phyloP scores from a whole-genome alignment of 805 yeast species.

The Barnettozyma californica region DNA sequence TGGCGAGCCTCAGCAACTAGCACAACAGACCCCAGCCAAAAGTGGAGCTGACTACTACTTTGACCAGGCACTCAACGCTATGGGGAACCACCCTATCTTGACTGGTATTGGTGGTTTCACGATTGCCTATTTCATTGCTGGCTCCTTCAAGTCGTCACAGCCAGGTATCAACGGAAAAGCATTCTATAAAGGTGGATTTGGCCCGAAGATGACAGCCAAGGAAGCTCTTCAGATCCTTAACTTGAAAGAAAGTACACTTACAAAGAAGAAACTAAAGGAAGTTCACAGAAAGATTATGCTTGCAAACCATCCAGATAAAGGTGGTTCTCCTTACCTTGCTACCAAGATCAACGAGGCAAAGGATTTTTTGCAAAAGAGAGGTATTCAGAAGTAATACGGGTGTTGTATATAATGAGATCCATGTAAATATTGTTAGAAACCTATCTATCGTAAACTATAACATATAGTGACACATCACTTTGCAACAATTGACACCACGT shows the following conservation, averaged over 20 bases:
- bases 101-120: conserved; percentile 67
- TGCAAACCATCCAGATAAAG: conserved; percentile 90
- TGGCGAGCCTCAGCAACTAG: conserved; percentile 15
- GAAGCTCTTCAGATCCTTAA: conserved; percentile 86
- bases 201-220: conserved; percentile 79
- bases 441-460: no score
- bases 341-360: conserved; percentile 91
- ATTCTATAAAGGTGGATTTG: conserved; percentile 85
- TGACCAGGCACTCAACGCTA: conserved; percentile 50
- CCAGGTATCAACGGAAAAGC: conserved; percentile 39
- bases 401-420: not conserved
- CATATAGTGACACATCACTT: conserved; percentile 38
- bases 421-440: not conserved
- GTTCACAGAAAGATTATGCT: conserved; percentile 82
- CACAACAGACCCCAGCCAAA: conserved; percentile 24
- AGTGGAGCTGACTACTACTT: conserved; percentile 53
- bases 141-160: conserved; percentile 47
- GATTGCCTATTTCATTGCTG: conserved; percentile 59
- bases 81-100: conserved; percentile 73
- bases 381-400: conserved; percentile 19
- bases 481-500: conserved; percentile 86
- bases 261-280: conserved; percentile 63
- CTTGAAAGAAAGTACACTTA: conserved; percentile 59
- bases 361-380: conserved; percentile 62
- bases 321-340: conserved; percentile 87